Conservation (phyloP, 2,329 filamentous ascomycete genomes). For the Pseudogymnoascus sp. region DNA sequence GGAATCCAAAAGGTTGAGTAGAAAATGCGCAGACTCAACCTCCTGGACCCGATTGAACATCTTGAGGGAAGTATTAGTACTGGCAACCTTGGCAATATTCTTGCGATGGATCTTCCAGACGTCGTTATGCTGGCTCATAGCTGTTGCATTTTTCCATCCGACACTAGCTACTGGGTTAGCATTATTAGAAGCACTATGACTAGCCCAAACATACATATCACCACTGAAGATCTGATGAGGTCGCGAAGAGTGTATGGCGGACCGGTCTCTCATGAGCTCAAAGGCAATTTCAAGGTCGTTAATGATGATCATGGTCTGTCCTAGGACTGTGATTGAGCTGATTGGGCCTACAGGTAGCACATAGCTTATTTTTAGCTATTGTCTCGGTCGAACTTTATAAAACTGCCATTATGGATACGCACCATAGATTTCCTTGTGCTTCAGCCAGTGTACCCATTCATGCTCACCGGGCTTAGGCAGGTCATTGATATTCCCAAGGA, state of each 20-base stretch:
- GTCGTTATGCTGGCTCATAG: conserved; percentile 30
- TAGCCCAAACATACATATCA: conserved; percentile 28
- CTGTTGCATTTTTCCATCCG: conserved; percentile 32
- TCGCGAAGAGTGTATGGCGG: conserved; percentile 30
- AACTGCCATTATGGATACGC: not conserved
- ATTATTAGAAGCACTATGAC: not conserved
- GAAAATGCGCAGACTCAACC: conserved; percentile 34
- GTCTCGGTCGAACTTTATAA: not conserved
- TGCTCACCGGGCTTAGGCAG: conserved; percentile 22
- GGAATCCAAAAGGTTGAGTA: conserved; percentile 33
- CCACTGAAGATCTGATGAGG: conserved; percentile 27
- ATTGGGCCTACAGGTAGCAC: conserved; percentile 17
- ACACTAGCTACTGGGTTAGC: conserved; percentile 20
- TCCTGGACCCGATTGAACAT: conserved; percentile 37
- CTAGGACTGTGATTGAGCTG: conserved; percentile 33
- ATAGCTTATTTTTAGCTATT: conserved; percentile 9
- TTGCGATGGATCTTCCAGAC: conserved; percentile 36
- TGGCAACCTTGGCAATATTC: conserved; percentile 36
- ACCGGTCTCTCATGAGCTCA: conserved; percentile 32
- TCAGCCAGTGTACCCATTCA: conserved; percentile 35
- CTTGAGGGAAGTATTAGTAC: conserved; percentile 31
- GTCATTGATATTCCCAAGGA: conserved; percentile 19
- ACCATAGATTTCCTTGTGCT: conserved; percentile 33
- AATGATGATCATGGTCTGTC: conserved; percentile 34
- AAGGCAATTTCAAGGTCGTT: conserved; percentile 30